Percentiles rank a stretch among this genome's conserved stretches.
Evolutionary conservation across 2,329 filamentous ascomycete genomes (phyloP).

Genomic region (Hysterium pulicare): DNA sequence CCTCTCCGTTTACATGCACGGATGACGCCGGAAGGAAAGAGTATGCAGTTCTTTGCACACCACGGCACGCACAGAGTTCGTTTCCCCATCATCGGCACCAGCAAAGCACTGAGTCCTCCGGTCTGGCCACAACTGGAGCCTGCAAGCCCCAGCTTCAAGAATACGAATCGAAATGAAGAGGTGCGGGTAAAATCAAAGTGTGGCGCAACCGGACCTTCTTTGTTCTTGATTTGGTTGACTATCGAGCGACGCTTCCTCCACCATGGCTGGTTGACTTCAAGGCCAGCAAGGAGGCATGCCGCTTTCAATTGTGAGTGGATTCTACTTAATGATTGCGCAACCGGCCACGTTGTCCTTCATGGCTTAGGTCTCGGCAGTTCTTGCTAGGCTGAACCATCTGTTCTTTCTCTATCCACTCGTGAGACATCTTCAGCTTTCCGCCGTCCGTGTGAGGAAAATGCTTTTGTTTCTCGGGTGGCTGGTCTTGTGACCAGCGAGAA

Average conservation of each 20-base stretch:
- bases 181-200: slow-evolving; percentile 19
- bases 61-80: slow-evolving; percentile 13
- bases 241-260: slow-evolving; percentile 6
- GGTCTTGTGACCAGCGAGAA: slow-evolving; percentile 1
- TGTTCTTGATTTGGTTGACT: slow-evolving; percentile 18
- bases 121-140: slow-evolving; percentile 16
- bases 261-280: neutral
- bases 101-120: slow-evolving; percentile 5
- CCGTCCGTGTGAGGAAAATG: neutral
- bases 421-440: neutral
- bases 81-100: slow-evolving; percentile 19
- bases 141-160: slow-evolving; percentile 13
- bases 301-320: slow-evolving; percentile 10
- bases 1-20: slow-evolving; percentile 24
- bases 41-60: slow-evolving; percentile 25
- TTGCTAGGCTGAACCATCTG: neutral
- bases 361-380: slow-evolving; percentile 10
- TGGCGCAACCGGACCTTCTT: slow-evolving; percentile 13
- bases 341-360: slow-evolving; percentile 18
- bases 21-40: slow-evolving; percentile 28
- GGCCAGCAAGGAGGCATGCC: slow-evolving; percentile 1
- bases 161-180: slow-evolving; percentile 23
- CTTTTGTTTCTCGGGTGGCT: neutral
- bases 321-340: slow-evolving; percentile 25
- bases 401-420: neutral